A percentile compares a stretch with the other conserved stretches of the same genome.
These are phyloP conservation scores for Pseudonectria foliicola DNA, from an alignment of 2,329 filamentous ascomycete species.

Conservation along the genomic window DNA sequence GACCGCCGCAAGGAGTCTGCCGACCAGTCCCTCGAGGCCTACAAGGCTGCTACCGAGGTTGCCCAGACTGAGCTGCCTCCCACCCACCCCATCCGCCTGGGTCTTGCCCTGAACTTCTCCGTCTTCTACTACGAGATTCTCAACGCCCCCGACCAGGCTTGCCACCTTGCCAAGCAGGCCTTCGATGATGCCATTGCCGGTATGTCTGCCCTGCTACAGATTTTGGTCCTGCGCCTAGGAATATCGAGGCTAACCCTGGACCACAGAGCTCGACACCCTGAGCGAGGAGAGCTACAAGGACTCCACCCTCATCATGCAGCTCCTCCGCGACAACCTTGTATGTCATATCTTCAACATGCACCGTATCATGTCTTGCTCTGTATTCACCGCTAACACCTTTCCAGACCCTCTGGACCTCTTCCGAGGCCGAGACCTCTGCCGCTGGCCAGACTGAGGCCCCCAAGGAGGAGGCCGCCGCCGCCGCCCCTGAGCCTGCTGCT, in stretches of 20 bases:
- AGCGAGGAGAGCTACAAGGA: conserved; percentile 99
- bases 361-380: too few species aligned
- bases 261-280: conserved; percentile 82
- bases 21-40: conserved; percentile 84
- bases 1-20: conserved; percentile 89
- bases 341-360: conserved; percentile 20
- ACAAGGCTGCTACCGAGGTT: conserved; percentile 99
- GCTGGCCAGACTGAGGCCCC: conserved; percentile 43
- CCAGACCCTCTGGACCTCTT: conserved; percentile 98
- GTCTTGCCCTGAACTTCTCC: conserved; percentile 97
- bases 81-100: conserved; percentile 95
- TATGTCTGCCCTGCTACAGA: conserved; percentile 20
- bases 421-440: conserved; percentile 80
- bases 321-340: conserved; percentile 93
- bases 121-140: conserved; percentile 99
- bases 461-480: conserved; percentile 41
- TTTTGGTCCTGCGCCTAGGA: too few species aligned
- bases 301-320: conserved; percentile 97
- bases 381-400: conserved; percentile 21
- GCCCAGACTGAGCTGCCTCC: conserved; percentile 96
- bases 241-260: conserved; percentile 2
- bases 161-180: conserved; percentile 97
- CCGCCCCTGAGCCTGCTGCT: conserved; percentile 49
- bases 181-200: conserved; percentile 95
- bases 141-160: conserved; percentile 96